Base-by-base conservation (phyloP, 2,329 filamentous ascomycete genomes). In the Lachnellula cervina region DNA sequence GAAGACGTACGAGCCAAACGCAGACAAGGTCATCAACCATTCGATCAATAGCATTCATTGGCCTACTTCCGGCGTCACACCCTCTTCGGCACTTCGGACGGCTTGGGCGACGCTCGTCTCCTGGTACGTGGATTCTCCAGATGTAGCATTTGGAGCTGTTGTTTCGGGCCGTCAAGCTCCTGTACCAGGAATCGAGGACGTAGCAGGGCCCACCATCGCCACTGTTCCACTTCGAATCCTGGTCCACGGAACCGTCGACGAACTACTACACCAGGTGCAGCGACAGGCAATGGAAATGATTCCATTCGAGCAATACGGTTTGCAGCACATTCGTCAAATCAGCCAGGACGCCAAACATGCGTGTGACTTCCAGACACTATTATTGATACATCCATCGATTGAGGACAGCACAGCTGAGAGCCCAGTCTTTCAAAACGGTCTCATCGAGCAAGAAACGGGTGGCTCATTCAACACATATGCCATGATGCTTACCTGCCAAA, bases 261-360 rank as follows among this genome's bases (percentile, higher is more conserved):
- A 61, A 0, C 79, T 75, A 51, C 65, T 83, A 16, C 65, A 74
- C 25, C 61, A 64, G 2, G 68, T 81, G 1, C 76, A 81, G 19
- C 67, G 74, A 17, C 70, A 74, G 37, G 74, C 73, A 0, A 70
- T 76, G 0, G 67, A 74, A 7, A 76, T 78, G 60, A 78, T 80
- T 14, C 76, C 51, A 9, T 57, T 52, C 37, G 56, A 61, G 44
- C 58, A 60, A 11, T 44, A 32, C 4, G 58, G 61, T 7, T 21
- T 62, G 2, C 45, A 52, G 35, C 47, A 55, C 5, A 63, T 63
- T 25, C 8, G 28, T 21, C 34, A 23, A 1, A 13, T 59, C 7
- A 49, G 49, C 40, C 23, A 35, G n/a, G 55, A 47, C 6, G 19
- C 43, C 13, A 13, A 49, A 32, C 23, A 17, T 13, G 61, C 52